Percentiles rank a stretch among this genome's conserved stretches.
phyloP scores from a whole-genome alignment of 495 filamentous ascomycete species.

The Talaromyces nanjingensis region DNA sequence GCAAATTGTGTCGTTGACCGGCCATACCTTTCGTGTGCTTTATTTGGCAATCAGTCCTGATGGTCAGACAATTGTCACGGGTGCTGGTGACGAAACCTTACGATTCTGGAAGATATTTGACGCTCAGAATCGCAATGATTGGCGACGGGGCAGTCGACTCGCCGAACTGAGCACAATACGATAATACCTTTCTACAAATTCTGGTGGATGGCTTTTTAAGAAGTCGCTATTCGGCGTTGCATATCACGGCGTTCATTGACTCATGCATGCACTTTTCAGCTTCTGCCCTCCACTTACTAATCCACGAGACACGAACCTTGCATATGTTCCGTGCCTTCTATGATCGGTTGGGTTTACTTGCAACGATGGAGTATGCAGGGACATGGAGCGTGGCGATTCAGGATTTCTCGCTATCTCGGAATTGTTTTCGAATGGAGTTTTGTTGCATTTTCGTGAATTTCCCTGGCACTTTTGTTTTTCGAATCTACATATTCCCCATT shows the following conservation, averaged over 20 bases:
- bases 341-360: not conserved
- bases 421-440: not conserved
- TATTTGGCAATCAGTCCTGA: slow-evolving; percentile 98
- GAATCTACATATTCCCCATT: slow-evolving; percentile 1
- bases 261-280: not conserved
- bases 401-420: not conserved
- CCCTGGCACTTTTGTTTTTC: not conserved
- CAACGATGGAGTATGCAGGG: not conserved
- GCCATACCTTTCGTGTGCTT: slow-evolving; percentile 91
- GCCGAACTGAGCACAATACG: slow-evolving; percentile 68
- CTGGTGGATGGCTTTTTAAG: not conserved
- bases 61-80: slow-evolving; percentile 87
- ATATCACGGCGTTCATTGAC: slow-evolving; percentile 1
- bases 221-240: not conserved
- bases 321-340: not conserved
- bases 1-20: slow-evolving; percentile 88
- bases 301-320: slow-evolving; percentile 1
- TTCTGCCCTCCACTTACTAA: not conserved
- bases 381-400: not conserved
- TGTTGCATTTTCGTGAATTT: slow-evolving; percentile 3
- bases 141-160: slow-evolving; percentile 48
- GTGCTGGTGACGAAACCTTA: slow-evolving; percentile 92
- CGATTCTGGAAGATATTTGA: slow-evolving; percentile 95
- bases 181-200: slow-evolving; percentile 22
- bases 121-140: slow-evolving; percentile 50